Evolutionary conservation across 306 rosid genomes (phyloP).

Genomic region (Acacia crassicarpa): DNA sequence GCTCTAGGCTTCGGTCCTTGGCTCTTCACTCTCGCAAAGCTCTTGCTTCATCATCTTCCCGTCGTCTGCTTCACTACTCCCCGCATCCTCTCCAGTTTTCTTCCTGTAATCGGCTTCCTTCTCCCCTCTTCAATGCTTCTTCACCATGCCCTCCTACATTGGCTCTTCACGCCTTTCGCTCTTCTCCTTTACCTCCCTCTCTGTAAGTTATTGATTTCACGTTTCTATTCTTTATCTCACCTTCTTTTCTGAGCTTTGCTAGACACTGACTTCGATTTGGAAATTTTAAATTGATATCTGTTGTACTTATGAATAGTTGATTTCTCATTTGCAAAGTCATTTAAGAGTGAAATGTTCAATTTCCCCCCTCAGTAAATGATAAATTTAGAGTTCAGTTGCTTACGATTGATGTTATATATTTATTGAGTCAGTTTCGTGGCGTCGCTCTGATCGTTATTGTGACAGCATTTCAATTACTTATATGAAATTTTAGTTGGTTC

Average conservation of each 20-base stretch:
- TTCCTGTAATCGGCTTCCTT: constrained; percentile 38
- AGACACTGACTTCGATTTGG: background rate
- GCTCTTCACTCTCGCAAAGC: constrained; percentile 44
- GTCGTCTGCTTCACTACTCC: constrained; percentile 56
- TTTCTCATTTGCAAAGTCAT: background rate
- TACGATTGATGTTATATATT: background rate
- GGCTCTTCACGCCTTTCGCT: constrained; percentile 32
- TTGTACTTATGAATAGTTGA: background rate
- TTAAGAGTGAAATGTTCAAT: background rate
- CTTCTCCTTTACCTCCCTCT: constrained; percentile 41
- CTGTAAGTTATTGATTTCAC: constrained; percentile 51
- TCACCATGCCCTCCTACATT: constrained; percentile 33
- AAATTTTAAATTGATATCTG: background rate
- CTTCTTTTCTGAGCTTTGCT: background rate
- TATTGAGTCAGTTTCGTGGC: background rate
- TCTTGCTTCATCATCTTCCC: constrained; percentile 41
- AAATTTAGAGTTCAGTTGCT: background rate
- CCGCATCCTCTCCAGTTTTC: constrained; percentile 46
- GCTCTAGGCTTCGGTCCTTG: constrained; percentile 56
- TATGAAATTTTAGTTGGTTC: constrained; percentile 53
- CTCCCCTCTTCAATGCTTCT: constrained; percentile 43
- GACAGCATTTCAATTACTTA: constrained; percentile 27
- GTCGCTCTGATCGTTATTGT: constrained; percentile 7
- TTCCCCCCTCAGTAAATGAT: background rate
- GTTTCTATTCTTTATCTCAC: background rate